phyloP scores from a whole-genome alignment of 2,329 filamentous ascomycete genomes.

The Aspergillus aculeatinus region DNA sequence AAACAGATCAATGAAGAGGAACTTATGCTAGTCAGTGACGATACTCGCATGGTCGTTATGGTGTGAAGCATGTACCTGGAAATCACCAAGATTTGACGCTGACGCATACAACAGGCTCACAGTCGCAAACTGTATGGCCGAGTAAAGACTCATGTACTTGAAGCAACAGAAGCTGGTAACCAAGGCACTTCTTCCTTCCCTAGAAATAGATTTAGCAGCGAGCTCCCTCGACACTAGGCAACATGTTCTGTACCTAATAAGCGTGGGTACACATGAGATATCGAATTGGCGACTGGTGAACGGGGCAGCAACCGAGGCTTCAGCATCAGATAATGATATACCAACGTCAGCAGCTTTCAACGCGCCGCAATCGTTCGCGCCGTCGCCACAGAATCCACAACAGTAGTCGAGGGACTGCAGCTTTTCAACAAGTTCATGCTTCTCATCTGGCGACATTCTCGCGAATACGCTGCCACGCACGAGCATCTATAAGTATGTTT shows the following conservation, averaged over 20 bases:
- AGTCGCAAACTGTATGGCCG: constrained; percentile 96
- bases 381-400: constrained; percentile 93
- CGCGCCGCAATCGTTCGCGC: constrained; percentile 95
- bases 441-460: constrained; percentile 98
- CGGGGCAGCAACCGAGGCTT: constrained; percentile 95
- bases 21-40: constrained; percentile 48
- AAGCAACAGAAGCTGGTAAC: constrained; percentile 99
- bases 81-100: constrained; percentile 92
- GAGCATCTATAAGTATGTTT: constrained; percentile 64
- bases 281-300: constrained; percentile 96
- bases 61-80: constrained; percentile 63
- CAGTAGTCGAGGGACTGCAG: constrained; percentile 95
- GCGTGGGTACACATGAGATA: constrained; percentile 88
- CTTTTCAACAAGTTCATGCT: constrained; percentile 96
- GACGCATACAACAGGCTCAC: constrained; percentile 95
- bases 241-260: constrained; percentile 65
- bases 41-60: neutral
- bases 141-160: constrained; percentile 99
- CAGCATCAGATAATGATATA: constrained; percentile 93
- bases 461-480: constrained; percentile 91
- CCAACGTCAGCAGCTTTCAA: constrained; percentile 96
- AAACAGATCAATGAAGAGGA: constrained; percentile 89
- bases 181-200: constrained; percentile 87
- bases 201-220: constrained; percentile 34
- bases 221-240: neutral